Evolutionary conservation across 345 rosid species (phyloP).

Genomic region (Sisymbrium altissimum): DNA sequence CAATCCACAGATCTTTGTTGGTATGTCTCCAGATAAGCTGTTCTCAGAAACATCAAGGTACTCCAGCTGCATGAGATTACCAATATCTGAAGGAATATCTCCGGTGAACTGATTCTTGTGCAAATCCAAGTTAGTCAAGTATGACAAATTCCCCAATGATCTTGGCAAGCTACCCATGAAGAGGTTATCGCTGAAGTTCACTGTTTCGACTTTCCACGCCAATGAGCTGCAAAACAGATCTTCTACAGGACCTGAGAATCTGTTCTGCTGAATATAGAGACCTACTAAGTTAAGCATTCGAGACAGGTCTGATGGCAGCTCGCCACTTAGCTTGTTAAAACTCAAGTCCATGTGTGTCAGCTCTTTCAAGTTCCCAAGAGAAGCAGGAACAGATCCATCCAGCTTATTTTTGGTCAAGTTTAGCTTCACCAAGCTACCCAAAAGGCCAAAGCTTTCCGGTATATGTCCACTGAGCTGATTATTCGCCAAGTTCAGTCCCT

Average conservation of each 20-base stretch:
- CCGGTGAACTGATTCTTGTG: conserved; percentile 58
- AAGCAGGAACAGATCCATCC: conserved; percentile 52
- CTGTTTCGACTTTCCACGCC: conserved; percentile 61
- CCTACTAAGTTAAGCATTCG: conserved; percentile 67
- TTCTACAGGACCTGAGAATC: conserved; percentile 48
- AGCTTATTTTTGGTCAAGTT: conserved; percentile 66
- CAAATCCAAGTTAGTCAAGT: conserved; percentile 61
- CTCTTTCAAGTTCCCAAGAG: conserved; percentile 69
- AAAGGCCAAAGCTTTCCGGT: conserved; percentile 61
- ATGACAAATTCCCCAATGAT: conserved; percentile 63
- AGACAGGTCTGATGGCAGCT: conserved; percentile 59
- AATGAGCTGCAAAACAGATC: conserved; percentile 42
- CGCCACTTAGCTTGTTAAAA: conserved; percentile 54
- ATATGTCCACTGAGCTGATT: conserved; percentile 67
- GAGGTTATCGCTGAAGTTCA: conserved; percentile 63
- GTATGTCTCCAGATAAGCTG: conserved; percentile 59
- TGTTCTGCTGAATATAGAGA: conserved; percentile 64
- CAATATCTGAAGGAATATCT: conserved; percentile 56
- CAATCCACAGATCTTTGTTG: conserved; percentile 52
- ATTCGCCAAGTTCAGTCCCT: conserved; percentile 72
- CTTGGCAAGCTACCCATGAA: conserved; percentile 53
- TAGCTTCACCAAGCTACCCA: conserved; percentile 71
- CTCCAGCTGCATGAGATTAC: conserved; percentile 61
- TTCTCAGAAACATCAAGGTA: conserved; percentile 63
- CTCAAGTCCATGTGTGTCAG: conserved; percentile 81